A percentile compares a stretch with the other conserved stretches of the same genome.
These are phyloP conservation scores for Hypsizygus marmoreus DNA, from an alignment of 768 basidiomycete genomes.

Conservation along the genomic window DNA sequence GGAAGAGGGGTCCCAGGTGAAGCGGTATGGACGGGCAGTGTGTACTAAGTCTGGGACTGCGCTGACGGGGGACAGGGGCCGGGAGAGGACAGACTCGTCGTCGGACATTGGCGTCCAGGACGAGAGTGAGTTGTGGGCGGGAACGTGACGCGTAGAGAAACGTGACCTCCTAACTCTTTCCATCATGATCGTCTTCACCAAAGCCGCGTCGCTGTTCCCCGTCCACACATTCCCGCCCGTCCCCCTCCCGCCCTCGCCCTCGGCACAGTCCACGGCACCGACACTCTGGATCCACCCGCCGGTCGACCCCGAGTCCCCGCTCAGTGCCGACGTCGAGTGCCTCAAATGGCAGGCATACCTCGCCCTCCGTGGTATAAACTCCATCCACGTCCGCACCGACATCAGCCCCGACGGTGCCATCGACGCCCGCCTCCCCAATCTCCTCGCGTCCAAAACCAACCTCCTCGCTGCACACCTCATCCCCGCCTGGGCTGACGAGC, in stretches of 20 bases:
- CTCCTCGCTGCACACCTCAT: constrained; percentile 69
- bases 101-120: too few relatives aligned
- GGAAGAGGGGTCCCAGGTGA: constrained; percentile 70
- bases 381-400: constrained; percentile 65
- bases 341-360: constrained; percentile 90
- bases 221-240: constrained; percentile 53
- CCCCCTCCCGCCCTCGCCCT: constrained; percentile 26
- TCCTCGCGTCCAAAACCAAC: constrained; percentile 56
- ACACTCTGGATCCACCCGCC: constrained; percentile 69
- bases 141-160: neutral
- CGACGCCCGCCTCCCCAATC: constrained; percentile 67
- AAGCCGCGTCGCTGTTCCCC: constrained; percentile 65
- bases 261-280: constrained; percentile 22
- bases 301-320: constrained; percentile 27
- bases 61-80: constrained; percentile 57
- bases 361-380: constrained; percentile 59
- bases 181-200: constrained; percentile 44
- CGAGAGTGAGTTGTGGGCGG: too few relatives aligned
- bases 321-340: constrained; percentile 82
- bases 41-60: constrained; percentile 39
- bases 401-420: constrained; percentile 69
- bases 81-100: constrained; percentile 53
- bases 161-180: constrained; percentile 30
- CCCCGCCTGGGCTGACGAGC: constrained; percentile 64
- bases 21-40: constrained; percentile 64